Base-by-base conservation (phyloP, 2,329 filamentous ascomycete genomes). In the Fusarium solani-melongenae region DNA sequence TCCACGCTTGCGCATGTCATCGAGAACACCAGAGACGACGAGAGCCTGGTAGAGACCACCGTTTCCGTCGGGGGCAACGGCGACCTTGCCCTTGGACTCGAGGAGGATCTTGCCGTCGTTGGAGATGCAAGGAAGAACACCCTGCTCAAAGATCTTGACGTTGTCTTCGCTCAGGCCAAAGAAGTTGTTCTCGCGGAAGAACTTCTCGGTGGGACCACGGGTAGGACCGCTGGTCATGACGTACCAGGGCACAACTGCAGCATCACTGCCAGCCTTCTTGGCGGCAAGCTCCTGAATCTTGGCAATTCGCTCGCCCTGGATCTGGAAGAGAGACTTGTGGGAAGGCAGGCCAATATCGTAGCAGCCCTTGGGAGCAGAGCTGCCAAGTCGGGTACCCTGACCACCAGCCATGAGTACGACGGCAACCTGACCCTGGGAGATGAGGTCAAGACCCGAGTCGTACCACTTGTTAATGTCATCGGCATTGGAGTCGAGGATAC, bases 181-280 rank as follows among this genome's bases (percentile, higher is more conserved):
- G 87, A 95, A 98, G 66, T 90, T 90, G 87, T 98, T 89, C 83
- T 97, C 88, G 82, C 93, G 86, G 84, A 99, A 98, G 87, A 96
- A 99, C 71, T 93, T 88, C 87, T 98, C 93, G n/a, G 96, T 99
- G 44, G 95, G 94, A 70, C 91, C 91, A 76, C 95, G 91, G 9
- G 96, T 99, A 53, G 96, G 96, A 6, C 96, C 96, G 79, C 94
- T 98, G 79, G 96, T 99, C 96, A 99, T 99, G 83, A 99, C 94
- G 85, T 99, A 99, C 96, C 96, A 99, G 14, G 96, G 96, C 46
- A 98, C 92, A 34, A 92, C 87, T 49, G 91, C 90, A 57, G 86
- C 86, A 69, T 85, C 74, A 17, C 74, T 75, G 66, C 89, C 89
- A 62, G 90, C 87, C 81, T 92, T 91, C 82, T 93, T 91, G 77